These are phyloP conservation scores for Danielia reshetovae DNA, from an alignment of 805 yeast genomes.

Conservation along the genomic window DNA sequence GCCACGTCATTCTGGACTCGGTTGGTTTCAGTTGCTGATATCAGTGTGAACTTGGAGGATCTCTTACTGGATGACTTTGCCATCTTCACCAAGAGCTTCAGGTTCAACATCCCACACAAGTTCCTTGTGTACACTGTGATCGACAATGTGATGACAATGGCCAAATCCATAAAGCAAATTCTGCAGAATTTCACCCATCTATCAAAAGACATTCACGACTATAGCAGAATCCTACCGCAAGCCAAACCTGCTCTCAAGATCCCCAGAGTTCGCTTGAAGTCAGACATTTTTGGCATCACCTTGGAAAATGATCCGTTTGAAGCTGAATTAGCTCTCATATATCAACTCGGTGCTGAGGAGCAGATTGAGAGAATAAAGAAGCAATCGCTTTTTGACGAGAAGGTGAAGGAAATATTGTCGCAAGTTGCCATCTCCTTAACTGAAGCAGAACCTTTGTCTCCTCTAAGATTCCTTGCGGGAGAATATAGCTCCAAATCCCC, in stretches of 20 bases:
- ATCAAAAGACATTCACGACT: conserved; percentile 20
- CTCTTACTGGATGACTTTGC: conserved; percentile 6
- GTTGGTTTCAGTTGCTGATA: conserved; percentile 30
- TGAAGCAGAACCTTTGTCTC: background rate
- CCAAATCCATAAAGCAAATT: conserved; percentile 64
- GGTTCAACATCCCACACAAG: conserved; percentile 64
- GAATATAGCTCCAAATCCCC: too few species aligned
- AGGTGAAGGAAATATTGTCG: conserved; percentile 15
- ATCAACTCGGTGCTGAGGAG: conserved; percentile 62
- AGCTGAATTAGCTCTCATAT: conserved; percentile 59
- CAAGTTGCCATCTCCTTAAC: conserved; percentile 8
- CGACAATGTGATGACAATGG: conserved; percentile 67
- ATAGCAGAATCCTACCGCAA: conserved; percentile 30
- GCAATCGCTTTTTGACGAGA: conserved; percentile 32
- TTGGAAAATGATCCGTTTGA: conserved; percentile 92
- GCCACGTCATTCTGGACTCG: conserved; percentile 39
- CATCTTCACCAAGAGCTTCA: conserved; percentile 32
- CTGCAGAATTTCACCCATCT: conserved; percentile 42
- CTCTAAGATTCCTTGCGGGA: background rate
- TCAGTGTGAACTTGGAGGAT: conserved; percentile 20
- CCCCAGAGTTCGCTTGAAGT: conserved; percentile 53
- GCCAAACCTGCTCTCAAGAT: conserved; percentile 42
- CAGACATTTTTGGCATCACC: conserved; percentile 56
- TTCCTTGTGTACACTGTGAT: conserved; percentile 75
- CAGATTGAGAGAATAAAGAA: conserved; percentile 61